phyloP scores from a whole-genome alignment of 2,329 filamentous ascomycete genomes.

The Rhynchosporium agropyri region DNA sequence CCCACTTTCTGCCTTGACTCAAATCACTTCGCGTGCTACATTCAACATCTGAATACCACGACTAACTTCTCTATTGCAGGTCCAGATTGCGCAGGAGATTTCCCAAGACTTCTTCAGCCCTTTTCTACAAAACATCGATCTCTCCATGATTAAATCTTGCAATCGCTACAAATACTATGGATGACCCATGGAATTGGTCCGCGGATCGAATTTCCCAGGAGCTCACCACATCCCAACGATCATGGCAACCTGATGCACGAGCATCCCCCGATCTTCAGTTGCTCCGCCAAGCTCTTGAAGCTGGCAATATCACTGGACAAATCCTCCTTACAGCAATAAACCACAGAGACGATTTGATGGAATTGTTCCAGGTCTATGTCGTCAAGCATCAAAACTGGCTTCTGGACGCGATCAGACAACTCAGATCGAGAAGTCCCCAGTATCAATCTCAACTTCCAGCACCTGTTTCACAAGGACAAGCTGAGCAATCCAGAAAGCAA shows the following conservation, averaged over 20 bases:
- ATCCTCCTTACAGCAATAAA: conserved; percentile 21
- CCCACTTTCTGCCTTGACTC: neutral
- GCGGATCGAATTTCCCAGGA: conserved; percentile 67
- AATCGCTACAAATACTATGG: conserved; percentile 42
- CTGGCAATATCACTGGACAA: conserved; percentile 56
- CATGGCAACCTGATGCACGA: conserved; percentile 48
- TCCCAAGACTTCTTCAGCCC: conserved; percentile 26
- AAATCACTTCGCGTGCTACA: neutral
- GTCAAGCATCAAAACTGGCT: neutral
- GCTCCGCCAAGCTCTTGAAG: conserved; percentile 58
- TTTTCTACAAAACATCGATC: conserved; percentile 20
- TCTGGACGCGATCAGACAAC: conserved; percentile 4
- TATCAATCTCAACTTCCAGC: neutral
- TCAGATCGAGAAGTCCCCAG: conserved; percentile 1
- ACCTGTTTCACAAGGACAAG: neutral
- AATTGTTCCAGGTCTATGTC: neutral
- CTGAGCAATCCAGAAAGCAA: neutral
- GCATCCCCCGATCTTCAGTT: conserved; percentile 51
- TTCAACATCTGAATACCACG: conserved; percentile 18
- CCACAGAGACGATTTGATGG: neutral
- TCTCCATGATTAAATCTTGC: conserved; percentile 17
- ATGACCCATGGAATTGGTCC: conserved; percentile 77
- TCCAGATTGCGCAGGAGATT: conserved; percentile 11
- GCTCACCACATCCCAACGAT: conserved; percentile 59
- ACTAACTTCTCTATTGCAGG: conserved; percentile 28